Evolutionary conservation across 1,139 yeast genomes (phyloP).

Genomic region (Yamadazyma triangularis): DNA sequence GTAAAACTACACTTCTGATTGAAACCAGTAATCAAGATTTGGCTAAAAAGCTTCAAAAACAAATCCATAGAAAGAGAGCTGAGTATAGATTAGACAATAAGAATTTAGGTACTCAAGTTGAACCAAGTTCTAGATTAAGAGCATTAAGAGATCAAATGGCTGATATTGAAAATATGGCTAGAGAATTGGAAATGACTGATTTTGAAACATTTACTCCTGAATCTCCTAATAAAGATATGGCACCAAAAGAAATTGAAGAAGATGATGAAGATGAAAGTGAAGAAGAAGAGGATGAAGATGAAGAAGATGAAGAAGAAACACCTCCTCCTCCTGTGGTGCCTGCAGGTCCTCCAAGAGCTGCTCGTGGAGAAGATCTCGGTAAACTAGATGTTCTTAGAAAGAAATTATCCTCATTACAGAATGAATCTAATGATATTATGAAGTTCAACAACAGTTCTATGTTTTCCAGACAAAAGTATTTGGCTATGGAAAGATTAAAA

Average conservation of each 20-base stretch:
- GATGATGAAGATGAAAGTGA: slow-evolving; percentile 17
- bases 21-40: slow-evolving; percentile 42
- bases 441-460: slow-evolving; percentile 61
- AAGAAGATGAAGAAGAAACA: slow-evolving; percentile 11
- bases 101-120: slow-evolving; percentile 56
- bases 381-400: slow-evolving; percentile 51
- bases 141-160: slow-evolving; percentile 83
- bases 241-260: slow-evolving; percentile 10
- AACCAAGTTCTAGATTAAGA: slow-evolving; percentile 74
- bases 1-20: slow-evolving; percentile 36
- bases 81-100: slow-evolving; percentile 56
- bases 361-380: slow-evolving; percentile 38
- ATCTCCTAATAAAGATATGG: slow-evolving; percentile 9
- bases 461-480: slow-evolving; percentile 51
- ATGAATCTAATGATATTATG: slow-evolving; percentile 70
- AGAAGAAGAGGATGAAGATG: slow-evolving; percentile 14
- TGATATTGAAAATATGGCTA: slow-evolving; percentile 75
- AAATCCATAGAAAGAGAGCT: slow-evolving; percentile 57
- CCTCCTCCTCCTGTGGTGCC: slow-evolving; percentile 13
- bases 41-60: slow-evolving; percentile 50
- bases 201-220: slow-evolving; percentile 45
- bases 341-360: slow-evolving; percentile 30
- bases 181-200: slow-evolving; percentile 83
- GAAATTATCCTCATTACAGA: slow-evolving; percentile 57
- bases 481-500: slow-evolving; percentile 64